Evolutionary conservation across 2,329 filamentous ascomycete species (phyloP), one percentile per base, ranked within the genome.

Genomic region (Talaromyces sp.): DNA sequence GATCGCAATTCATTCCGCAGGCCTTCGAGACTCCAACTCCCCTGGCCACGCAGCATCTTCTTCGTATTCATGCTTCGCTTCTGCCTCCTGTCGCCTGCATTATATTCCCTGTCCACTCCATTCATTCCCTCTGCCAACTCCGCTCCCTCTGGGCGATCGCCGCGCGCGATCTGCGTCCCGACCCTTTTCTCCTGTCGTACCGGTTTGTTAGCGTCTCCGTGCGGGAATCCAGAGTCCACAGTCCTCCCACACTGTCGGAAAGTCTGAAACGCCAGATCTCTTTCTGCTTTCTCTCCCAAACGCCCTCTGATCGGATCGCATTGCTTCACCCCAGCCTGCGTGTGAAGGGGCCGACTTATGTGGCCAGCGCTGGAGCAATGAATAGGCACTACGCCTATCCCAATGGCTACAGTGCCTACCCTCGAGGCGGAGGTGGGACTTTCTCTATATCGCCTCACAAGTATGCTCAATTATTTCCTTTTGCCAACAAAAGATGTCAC

Each of bases 391-490:
- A 89, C 77, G 88, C 88, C 76, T 94, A 90, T 78, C 86, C 89
- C 65, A 96, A 95, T 81, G 93, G 92, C 75, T 79, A 83, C 68
- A 76, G 79, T 65, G 82, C 82, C 73, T 93, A 93, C 76, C 89
- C 90, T 66, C 84, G 88, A 66, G 85, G 84, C 64, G 88, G 88
- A 70, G 81, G 79, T 69, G 80, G 78, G 72, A 90, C 89, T 53
- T 94, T 96, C 74, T 91, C 92, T 67, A 93, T 96, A 72, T 92
- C 91, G 68, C 91, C 92, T 68, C 92, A 96, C 76, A 90, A 91
- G 90, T 96, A 85, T 72, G 83, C 72, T 30, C 44, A 12, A 6
- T 47, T 7, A 5, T 14, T 18, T 9, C 23, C n/a, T 1, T 7
- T 12, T 23, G 5, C 14, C 7, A 4, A 27, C n/a, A n/a, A 2